Evolutionary conservation across 257 asterid genomes (phyloP).

Genomic region (Solanum raphanifolium): DNA sequence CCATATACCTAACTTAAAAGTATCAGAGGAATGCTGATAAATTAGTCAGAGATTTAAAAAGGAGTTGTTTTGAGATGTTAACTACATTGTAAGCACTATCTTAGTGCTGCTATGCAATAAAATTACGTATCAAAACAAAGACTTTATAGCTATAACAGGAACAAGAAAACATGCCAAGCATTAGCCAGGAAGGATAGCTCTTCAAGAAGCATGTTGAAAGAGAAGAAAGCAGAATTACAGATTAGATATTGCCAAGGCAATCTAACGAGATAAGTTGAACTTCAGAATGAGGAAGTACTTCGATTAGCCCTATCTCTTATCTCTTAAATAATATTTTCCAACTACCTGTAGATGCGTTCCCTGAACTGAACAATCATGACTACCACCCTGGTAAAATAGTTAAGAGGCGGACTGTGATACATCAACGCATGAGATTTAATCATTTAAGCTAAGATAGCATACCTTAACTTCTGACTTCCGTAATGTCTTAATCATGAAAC

Average conservation of each 20-base stretch:
- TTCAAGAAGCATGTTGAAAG: background rate
- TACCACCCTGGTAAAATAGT: background rate
- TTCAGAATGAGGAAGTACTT: background rate
- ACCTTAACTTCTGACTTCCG: conserved; percentile 97
- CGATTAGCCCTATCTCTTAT: background rate
- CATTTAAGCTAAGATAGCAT: conserved; percentile 9
- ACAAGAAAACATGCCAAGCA: background rate
- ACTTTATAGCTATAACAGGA: background rate
- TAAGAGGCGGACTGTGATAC: background rate
- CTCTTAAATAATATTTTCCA: background rate
- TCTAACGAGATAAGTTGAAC: background rate
- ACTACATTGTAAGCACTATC: background rate
- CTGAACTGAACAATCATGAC: background rate
- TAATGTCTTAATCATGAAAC: conserved; percentile 93
- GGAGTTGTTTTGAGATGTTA: background rate
- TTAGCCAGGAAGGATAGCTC: background rate
- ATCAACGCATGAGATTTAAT: conserved; percentile 2
- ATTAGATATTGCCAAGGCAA: background rate
- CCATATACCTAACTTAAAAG: background rate
- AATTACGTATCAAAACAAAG: background rate
- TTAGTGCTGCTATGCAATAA: background rate
- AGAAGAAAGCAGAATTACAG: background rate
- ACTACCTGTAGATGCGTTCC: background rate
- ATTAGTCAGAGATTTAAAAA: background rate
- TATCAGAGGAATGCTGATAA: background rate